Conservation (phyloP, 768 basidiomycete genomes). For the Tricholoma hemisulphureum region DNA sequence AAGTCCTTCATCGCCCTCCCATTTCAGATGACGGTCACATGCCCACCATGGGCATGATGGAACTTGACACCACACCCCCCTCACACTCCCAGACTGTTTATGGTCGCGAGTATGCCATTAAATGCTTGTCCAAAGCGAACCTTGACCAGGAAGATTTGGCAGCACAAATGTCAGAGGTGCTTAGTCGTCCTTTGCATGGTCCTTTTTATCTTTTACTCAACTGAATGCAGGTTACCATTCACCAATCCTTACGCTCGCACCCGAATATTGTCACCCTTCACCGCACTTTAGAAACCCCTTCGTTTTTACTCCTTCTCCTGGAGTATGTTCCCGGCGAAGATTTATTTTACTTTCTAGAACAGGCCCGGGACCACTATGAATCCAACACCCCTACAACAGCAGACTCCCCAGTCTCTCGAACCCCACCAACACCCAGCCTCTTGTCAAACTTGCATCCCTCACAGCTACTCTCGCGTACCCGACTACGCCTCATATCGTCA, state of each 20-base stretch:
- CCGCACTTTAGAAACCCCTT: slow-evolving; percentile 87
- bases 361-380: slow-evolving; percentile 85
- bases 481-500: slow-evolving; percentile 88
- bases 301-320: slow-evolving; percentile 88
- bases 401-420: slow-evolving; percentile 51
- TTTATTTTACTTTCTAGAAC: slow-evolving; percentile 97
- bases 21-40: slow-evolving; percentile 58
- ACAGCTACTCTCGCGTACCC: slow-evolving; percentile 81
- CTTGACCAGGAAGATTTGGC: slow-evolving; percentile 83
- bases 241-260: slow-evolving; percentile 87
- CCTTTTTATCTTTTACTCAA: slow-evolving; percentile 3
- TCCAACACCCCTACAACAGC: slow-evolving; percentile 40
- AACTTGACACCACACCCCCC: slow-evolving; percentile 42
- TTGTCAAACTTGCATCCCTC: slow-evolving; percentile 79
- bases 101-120: slow-evolving; percentile 89
- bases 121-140: slow-evolving; percentile 93
- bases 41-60: slow-evolving; percentile 54
- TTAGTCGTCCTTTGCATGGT: slow-evolving; percentile 15
- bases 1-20: slow-evolving; percentile 52
- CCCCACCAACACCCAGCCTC: slow-evolving; percentile 91
- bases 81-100: slow-evolving; percentile 47
- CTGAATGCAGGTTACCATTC: slow-evolving; percentile 74
- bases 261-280: slow-evolving; percentile 94
- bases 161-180: slow-evolving; percentile 88
- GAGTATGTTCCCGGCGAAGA: slow-evolving; percentile 98